Evolutionary conservation across 192 early-diverging fungal species (phyloP), one percentile per base, ranked within the genome.

Genomic region (Podila horticola): DNA sequence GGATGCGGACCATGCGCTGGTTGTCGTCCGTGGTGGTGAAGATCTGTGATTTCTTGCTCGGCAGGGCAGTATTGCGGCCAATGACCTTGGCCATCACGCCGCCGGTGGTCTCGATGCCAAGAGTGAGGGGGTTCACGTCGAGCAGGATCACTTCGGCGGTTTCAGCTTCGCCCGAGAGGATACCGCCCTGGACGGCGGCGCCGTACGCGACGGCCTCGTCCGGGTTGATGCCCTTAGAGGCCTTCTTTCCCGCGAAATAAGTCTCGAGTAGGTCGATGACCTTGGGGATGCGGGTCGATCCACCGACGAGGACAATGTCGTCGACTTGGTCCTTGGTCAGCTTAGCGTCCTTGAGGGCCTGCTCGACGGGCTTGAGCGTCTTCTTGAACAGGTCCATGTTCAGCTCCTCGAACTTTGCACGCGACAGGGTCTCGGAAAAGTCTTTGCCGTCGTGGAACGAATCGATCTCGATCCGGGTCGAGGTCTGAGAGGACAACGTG

Each of bases 181-280:
- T 88, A 30, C 91, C 95, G 31, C 90, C 96, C 90, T 97, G 96
- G 57, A 97, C 94, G 58, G 96, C 96, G 67, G 96, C 96, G 84
- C 96, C 96, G 81, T 95, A 94, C 67, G 95, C 96, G 34, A 97
- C 95, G 45, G 95, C 95, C 87, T 98, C 97, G 87, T 98, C 97
- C 74, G 96, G 97, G 93, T 98, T 98, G 90, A 97, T 97, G 62
- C 93, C 91, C 90, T 93, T 94, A 86, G 91, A 93, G 69, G 89
- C 85, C 86, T 93, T 89, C 90, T 94, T 94, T 75, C 91, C 92
- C 74, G 91, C 87, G 62, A 95, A 95, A 84, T 91, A 92, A 64
- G 92, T 89, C 84, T 91, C 85, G 66, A 96, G 86, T 30, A 96
- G 86, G 36, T 91, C 77, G 87, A 94, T 92, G 82, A 97, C 90